phyloP scores from a whole-genome alignment of 768 basidiomycete genomes.

The Lactifluus echinatus region DNA sequence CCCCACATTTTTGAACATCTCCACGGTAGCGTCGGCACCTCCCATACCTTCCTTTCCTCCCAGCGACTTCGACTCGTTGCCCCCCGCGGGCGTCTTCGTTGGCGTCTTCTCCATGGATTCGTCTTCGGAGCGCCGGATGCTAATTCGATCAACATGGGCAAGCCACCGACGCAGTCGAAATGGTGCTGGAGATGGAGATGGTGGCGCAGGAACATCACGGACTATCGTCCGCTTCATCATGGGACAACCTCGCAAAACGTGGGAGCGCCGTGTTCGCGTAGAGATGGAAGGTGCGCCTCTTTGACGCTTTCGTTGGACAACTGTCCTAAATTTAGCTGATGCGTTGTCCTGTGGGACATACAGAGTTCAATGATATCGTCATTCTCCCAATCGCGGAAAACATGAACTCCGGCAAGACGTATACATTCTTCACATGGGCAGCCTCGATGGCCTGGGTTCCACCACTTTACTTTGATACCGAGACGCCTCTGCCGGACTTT shows the following conservation, averaged over 20 bases:
- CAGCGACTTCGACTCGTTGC: conserved; percentile 55
- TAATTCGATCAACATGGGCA: conserved; percentile 87
- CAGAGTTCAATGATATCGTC: conserved; percentile 81
- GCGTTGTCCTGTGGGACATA: not conserved
- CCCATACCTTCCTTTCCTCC: conserved; percentile 57
- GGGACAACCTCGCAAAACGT: conserved; percentile 72
- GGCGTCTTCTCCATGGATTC: conserved; percentile 89
- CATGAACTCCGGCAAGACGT: conserved; percentile 93
- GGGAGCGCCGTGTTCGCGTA: conserved; percentile 68
- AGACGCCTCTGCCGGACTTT: conserved; percentile 38
- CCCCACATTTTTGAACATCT: conserved; percentile 28
- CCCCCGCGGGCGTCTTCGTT: conserved; percentile 80
- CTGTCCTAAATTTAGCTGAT: not conserved
- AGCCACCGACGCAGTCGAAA: conserved; percentile 68
- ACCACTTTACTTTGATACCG: conserved; percentile 49
- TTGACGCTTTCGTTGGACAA: not conserved
- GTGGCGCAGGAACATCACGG: conserved; percentile 66
- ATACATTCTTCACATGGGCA: conserved; percentile 91
- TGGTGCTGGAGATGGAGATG: conserved; percentile 63
- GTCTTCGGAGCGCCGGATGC: conserved; percentile 73
- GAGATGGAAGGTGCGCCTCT: conserved; percentile 80
- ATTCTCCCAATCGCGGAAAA: conserved; percentile 82
- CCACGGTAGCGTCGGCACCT: conserved; percentile 20
- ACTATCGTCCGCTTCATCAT: conserved; percentile 85
- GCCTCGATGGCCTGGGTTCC: conserved; percentile 87